A percentile compares a stretch with the other conserved stretches of the same genome.
Evolutionary conservation across 495 filamentous ascomycete species (phyloP).

Genomic region (Evernia prunastri): DNA sequence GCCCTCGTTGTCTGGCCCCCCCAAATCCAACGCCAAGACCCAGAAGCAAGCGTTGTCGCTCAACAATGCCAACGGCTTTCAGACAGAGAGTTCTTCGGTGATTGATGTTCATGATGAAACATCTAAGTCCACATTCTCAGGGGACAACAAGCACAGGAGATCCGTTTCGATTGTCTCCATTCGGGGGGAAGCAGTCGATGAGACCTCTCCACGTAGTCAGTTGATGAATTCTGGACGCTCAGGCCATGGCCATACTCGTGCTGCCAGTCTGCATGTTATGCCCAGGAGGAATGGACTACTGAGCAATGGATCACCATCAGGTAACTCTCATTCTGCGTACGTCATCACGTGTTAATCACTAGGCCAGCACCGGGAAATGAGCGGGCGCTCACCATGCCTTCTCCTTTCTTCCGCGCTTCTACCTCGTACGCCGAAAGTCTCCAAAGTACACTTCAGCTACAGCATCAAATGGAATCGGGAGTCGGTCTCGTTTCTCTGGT

Average conservation of each 20-base stretch:
- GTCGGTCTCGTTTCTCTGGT: constrained; percentile 19
- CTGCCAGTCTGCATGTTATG: constrained; percentile 74
- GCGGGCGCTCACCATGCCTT: constrained; percentile 21
- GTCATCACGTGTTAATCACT: constrained; percentile 1
- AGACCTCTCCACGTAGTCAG: constrained; percentile 34
- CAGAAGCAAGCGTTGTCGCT: constrained; percentile 40
- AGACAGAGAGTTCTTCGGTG: neutral
- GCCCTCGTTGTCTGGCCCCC: constrained; percentile 12
- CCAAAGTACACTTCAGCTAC: neutral
- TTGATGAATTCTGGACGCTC: constrained; percentile 40
- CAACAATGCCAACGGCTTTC: constrained; percentile 15
- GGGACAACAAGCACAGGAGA: constrained; percentile 54
- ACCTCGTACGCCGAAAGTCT: constrained; percentile 16
- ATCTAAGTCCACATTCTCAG: neutral
- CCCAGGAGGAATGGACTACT: constrained; percentile 49
- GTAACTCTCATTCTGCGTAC: neutral
- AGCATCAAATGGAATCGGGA: constrained; percentile 33
- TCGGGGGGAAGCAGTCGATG: constrained; percentile 52
- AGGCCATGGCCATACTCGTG: constrained; percentile 62
- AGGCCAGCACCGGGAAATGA: constrained; percentile 18
- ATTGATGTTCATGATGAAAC: neutral
- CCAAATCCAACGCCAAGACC: constrained; percentile 33
- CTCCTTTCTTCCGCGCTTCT: constrained; percentile 16
- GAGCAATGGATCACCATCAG: constrained; percentile 11
- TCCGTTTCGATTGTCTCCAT: constrained; percentile 96